These are phyloP conservation scores for Ophiocordyceps robertsii DNA, from an alignment of 2,329 filamentous ascomycete species.

Conservation along the genomic window DNA sequence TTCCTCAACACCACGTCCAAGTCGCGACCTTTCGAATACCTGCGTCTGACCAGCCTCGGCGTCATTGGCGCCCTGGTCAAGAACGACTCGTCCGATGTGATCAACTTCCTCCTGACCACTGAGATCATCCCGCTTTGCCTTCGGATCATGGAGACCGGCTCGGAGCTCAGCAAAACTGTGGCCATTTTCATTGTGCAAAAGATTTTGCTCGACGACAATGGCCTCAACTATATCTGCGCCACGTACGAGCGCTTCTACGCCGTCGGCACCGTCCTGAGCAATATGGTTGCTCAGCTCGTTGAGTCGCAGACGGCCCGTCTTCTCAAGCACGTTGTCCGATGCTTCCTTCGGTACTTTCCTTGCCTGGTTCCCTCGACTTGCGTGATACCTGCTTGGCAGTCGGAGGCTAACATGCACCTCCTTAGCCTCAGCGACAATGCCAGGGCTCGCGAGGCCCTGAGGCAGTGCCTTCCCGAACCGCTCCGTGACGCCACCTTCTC, in stretches of 20 bases:
- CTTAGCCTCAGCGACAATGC: conserved; percentile 85
- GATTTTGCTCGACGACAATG: conserved; percentile 92
- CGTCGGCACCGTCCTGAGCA: conserved; percentile 91
- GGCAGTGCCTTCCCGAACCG: conserved; percentile 95
- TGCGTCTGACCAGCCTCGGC: conserved; percentile 86
- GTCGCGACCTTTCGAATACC: conserved; percentile 92
- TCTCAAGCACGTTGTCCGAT: conserved; percentile 93
- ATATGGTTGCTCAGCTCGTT: conserved; percentile 96
- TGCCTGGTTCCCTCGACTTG: neutral
- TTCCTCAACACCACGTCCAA: conserved; percentile 99
- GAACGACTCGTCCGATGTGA: conserved; percentile 96
- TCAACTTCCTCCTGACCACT: conserved; percentile 96
- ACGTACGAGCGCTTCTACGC: conserved; percentile 98
- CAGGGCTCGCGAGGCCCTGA: conserved; percentile 81
- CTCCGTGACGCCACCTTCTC: conserved; percentile 97
- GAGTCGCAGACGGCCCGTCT: conserved; percentile 94
- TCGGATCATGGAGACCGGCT: conserved; percentile 98
- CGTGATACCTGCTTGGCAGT: neutral
- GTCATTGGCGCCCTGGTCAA: conserved; percentile 96
- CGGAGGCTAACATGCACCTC: conserved; percentile 6
- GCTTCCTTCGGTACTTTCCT: conserved; percentile 70
- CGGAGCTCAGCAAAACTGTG: conserved; percentile 95
- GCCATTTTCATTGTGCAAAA: conserved; percentile 99
- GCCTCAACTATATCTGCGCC: conserved; percentile 94
- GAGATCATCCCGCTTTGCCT: conserved; percentile 97